A percentile compares a stretch with the other conserved stretches of the same genome.
Evolutionary conservation across 306 rosid genomes (phyloP).

Genomic region (Dryas octopetala): DNA sequence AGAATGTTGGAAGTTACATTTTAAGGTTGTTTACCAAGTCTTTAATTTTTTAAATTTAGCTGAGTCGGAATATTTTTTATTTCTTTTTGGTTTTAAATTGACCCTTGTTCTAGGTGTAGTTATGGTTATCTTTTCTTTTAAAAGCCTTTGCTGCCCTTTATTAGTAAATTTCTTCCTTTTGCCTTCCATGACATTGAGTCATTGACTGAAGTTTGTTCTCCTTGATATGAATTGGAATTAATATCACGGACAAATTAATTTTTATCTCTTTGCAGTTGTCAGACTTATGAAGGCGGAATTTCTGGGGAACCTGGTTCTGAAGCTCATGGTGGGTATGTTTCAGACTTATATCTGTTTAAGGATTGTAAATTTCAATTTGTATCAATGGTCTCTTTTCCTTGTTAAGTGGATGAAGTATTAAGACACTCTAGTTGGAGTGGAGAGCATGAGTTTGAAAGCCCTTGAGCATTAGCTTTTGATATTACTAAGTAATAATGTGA

Average conservation of each 20-base stretch:
- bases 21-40: conserved; percentile 56
- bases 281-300: conserved; percentile 96
- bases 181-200: conserved; percentile 13
- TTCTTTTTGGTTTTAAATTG: not conserved
- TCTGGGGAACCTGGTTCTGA: conserved; percentile 94
- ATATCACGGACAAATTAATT: not conserved
- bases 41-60: conserved; percentile 12
- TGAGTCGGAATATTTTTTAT: not conserved
- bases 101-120: not conserved
- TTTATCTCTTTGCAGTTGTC: conserved; percentile 65
- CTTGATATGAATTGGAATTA: not conserved
- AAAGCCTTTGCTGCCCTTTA: not conserved
- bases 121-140: too few relatives aligned
- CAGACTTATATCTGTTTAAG: conserved; percentile 5
- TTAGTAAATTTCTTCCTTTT: conserved; percentile 5
- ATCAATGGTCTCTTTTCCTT: not conserved
- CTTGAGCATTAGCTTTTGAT: not conserved
- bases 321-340: conserved; percentile 99
- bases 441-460: not conserved
- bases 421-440: not conserved
- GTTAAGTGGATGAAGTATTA: not conserved
- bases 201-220: not conserved
- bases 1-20: conserved; percentile 76
- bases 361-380: not conserved
- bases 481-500: not conserved